Evolutionary conservation across 2,329 filamentous ascomycete genomes (phyloP).

Genomic region (Elsinoe necatrix): DNA sequence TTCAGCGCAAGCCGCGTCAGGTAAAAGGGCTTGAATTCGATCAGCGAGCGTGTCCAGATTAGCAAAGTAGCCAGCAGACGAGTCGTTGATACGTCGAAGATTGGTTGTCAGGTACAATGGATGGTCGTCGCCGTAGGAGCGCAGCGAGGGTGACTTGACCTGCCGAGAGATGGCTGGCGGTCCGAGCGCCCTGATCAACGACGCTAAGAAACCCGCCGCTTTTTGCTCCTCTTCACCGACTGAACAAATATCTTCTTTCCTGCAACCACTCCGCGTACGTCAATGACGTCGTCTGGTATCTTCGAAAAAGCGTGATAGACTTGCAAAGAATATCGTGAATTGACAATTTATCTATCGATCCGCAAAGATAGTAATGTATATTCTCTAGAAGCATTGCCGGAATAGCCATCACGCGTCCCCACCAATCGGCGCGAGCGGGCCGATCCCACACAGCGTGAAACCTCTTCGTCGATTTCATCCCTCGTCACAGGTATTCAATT

Average conservation of each 20-base stretch:
- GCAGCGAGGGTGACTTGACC: neutral
- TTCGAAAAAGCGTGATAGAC: neutral
- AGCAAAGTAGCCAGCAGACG: neutral
- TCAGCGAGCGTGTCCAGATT: neutral
- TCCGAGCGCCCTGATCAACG: constrained; percentile 1
- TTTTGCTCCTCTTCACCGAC: constrained; percentile 9
- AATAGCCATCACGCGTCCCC: constrained; percentile 10
- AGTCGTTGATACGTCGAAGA: neutral
- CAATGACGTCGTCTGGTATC: constrained; percentile 3
- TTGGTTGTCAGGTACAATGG: constrained; percentile 10
- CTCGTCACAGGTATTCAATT: constrained; percentile 8
- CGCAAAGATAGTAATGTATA: neutral
- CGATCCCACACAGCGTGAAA: constrained; percentile 14
- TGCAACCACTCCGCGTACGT: neutral
- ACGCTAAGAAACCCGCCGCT: constrained; percentile 2
- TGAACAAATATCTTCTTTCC: neutral
- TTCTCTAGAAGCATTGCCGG: neutral
- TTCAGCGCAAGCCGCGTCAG: neutral
- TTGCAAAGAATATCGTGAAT: neutral
- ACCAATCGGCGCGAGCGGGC: constrained; percentile 15
- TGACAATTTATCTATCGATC: neutral
- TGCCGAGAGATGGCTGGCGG: constrained; percentile 11
- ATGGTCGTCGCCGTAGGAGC: neutral
- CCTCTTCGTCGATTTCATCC: constrained; percentile 11
- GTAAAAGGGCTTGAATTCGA: neutral